Base-by-base conservation (phyloP, 202 grass and related monocot genomes). In the Carex arenaria region DNA sequence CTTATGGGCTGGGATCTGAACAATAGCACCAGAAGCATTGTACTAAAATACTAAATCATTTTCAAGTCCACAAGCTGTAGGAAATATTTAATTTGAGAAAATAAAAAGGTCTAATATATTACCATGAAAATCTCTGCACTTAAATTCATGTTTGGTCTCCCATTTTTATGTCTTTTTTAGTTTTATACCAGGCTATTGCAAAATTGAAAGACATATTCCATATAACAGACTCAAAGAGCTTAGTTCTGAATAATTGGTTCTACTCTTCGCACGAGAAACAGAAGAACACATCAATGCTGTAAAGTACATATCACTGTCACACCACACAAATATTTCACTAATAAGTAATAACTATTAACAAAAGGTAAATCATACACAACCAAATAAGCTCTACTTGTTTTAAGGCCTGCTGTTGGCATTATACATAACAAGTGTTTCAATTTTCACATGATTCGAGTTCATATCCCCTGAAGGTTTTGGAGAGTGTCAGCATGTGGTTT, bases 401-500 rank as follows among this genome's bases (percentile, higher is more conserved):
- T 32, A 75, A 75, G 30, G 13, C 51, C 40, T 38, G 17, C 5
- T 42, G 52, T 36, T 80, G 28, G 10, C 45, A 31, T 51, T 17
- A 67, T 52, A 43, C 61, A 65, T 80, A 28, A 49, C 61, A 28
- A 67, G 38, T 64, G 3, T 57, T 60, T 79, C 77, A 61, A 14
- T 42, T 61, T 63, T 82, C 60, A 65, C 59, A 11, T 51, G 60
- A 66, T 82, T 82, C 79, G 4, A 82, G 61, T n/a, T 67, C 81
- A 72, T 86, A 61, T 80, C 64, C 85, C 30, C 49, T 70, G 61
- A 97, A 67, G 15, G 89, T 90, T 86, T 88, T 90, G 65, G 96
- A 93, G 65, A 93, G 78, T 26, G 87, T 86, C 64, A 98, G 83
- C 93, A 98, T 95, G 88, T 98, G 91, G 57, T 85, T 95, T 67